phyloP scores from a whole-genome alignment of 2,329 filamentous ascomycete species.

The Colletotrichum lupini region DNA sequence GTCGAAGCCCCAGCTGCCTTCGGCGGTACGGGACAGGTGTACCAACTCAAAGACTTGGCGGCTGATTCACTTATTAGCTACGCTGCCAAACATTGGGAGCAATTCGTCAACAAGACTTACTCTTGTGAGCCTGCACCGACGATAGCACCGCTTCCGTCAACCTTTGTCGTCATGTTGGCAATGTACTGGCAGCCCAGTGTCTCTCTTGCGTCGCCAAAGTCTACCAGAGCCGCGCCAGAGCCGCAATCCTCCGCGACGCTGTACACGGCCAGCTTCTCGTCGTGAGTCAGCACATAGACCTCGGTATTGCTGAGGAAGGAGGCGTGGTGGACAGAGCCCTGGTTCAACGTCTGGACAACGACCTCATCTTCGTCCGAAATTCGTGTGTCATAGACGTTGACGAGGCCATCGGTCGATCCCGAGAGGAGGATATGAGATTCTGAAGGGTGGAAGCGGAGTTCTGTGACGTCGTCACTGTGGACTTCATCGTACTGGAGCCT shows the following conservation, averaged over 20 bases:
- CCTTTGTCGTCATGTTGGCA: constrained; percentile 72
- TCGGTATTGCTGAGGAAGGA: constrained; percentile 75
- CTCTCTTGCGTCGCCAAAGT: constrained; percentile 77
- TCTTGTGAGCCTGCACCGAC: constrained; percentile 76
- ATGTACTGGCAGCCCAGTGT: constrained; percentile 79
- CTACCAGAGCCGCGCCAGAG: constrained; percentile 63
- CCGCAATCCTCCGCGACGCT: constrained; percentile 73
- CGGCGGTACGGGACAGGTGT: constrained; percentile 63
- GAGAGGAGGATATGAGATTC: constrained; percentile 74
- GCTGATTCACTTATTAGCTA: constrained; percentile 46
- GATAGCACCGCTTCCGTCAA: constrained; percentile 67
- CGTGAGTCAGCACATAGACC: constrained; percentile 80
- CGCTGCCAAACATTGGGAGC: not conserved
- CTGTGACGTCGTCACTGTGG: constrained; percentile 76
- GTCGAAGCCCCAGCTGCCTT: constrained; percentile 64
- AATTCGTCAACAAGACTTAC: constrained; percentile 53
- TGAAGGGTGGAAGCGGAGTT: constrained; percentile 69
- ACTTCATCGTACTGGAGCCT: constrained; percentile 70
- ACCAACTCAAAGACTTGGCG: constrained; percentile 69
- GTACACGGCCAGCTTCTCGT: constrained; percentile 82
- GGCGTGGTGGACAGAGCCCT: constrained; percentile 78
- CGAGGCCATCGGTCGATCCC: constrained; percentile 82
- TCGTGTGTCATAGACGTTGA: constrained; percentile 80
- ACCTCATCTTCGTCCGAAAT: constrained; percentile 82
- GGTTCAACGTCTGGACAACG: constrained; percentile 82